Evolutionary conservation across 164 flowering plant species (phyloP).

Genomic region (Magnolia changhungtana): DNA sequence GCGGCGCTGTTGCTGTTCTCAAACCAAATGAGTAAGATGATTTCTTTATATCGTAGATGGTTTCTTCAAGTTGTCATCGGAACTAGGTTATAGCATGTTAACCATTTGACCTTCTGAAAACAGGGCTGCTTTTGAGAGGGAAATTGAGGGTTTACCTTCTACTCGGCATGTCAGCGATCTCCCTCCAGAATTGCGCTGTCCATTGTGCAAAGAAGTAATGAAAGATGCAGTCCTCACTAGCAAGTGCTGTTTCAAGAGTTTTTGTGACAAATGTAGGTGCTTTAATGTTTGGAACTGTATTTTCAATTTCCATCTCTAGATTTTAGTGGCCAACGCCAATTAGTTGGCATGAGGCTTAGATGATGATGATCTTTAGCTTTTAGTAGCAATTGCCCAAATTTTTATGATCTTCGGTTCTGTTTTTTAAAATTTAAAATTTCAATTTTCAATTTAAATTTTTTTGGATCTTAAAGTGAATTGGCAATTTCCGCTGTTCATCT

Average conservation of each 20-base stretch:
- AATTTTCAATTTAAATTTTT: too few species aligned
- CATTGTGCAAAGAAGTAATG: constrained; percentile 93
- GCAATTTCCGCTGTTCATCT: not conserved
- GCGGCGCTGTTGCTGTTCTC: constrained; percentile 82
- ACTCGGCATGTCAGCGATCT: constrained; percentile 71
- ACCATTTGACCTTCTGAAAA: constrained; percentile 2
- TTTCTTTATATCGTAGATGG: not conserved
- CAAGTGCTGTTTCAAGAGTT: constrained; percentile 94
- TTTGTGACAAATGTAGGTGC: constrained; percentile 88
- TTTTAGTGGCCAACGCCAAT: not conserved
- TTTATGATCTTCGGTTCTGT: not conserved
- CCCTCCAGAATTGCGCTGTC: constrained; percentile 93
- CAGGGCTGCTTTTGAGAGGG: constrained; percentile 97
- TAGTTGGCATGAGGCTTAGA: not conserved
- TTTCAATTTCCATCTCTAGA: not conserved
- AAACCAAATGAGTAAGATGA: constrained; percentile 87
- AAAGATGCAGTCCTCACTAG: constrained; percentile 95
- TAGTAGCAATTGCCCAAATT: not conserved
- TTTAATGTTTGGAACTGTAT: not conserved
- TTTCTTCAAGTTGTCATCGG: not conserved
- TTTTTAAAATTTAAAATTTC: not conserved
- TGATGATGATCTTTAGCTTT: not conserved
- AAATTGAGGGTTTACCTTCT: constrained; percentile 88
- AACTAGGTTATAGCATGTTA: not conserved
- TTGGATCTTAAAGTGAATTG: not conserved